phyloP scores from a whole-genome alignment of 1,284 basidiomycete species.

The Flammula alnicola region DNA sequence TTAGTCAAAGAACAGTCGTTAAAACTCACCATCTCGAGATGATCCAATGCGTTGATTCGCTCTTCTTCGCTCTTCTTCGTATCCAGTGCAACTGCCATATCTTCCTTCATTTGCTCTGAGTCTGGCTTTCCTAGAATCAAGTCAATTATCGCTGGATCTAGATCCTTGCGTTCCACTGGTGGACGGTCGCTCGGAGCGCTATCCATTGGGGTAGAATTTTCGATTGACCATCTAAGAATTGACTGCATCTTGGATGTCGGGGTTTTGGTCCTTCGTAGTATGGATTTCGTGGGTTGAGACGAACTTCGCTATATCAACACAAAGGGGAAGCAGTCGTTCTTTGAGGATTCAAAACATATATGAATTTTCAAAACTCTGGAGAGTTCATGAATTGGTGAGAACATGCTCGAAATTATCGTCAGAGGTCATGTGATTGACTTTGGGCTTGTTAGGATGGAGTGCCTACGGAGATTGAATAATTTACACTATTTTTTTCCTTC shows the following conservation, averaged over 20 bases:
- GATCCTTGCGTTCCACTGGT: constrained; percentile 46
- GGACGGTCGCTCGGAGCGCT: constrained; percentile 32
- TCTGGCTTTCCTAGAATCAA: constrained; percentile 88
- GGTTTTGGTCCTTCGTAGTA: background rate
- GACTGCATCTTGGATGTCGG: constrained; percentile 54
- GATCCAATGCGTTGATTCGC: constrained; percentile 83
- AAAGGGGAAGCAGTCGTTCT: constrained; percentile 1
- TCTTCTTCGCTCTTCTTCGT: constrained; percentile 62
- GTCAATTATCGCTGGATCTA: constrained; percentile 85
- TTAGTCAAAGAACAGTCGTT: background rate
- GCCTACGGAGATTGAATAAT: constrained; percentile 17
- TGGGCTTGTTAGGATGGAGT: constrained; percentile 9
- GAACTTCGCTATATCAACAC: too few species aligned
- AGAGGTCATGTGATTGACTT: constrained; percentile 12
- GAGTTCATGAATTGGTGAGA: constrained; percentile 27
- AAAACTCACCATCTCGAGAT: constrained; percentile 88
- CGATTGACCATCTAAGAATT: constrained; percentile 76
- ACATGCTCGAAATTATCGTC: constrained; percentile 29
- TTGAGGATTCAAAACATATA: constrained; percentile 8
- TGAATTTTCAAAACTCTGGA: constrained; percentile 21
- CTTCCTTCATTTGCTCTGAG: constrained; percentile 87
- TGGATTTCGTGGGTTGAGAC: constrained; percentile 1
- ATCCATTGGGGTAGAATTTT: constrained; percentile 55
- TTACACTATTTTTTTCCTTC: background rate
- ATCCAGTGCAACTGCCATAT: constrained; percentile 77